phyloP scores from a whole-genome alignment of 352 stramenopile genomes.

The Phytophthora cryptogea region DNA sequence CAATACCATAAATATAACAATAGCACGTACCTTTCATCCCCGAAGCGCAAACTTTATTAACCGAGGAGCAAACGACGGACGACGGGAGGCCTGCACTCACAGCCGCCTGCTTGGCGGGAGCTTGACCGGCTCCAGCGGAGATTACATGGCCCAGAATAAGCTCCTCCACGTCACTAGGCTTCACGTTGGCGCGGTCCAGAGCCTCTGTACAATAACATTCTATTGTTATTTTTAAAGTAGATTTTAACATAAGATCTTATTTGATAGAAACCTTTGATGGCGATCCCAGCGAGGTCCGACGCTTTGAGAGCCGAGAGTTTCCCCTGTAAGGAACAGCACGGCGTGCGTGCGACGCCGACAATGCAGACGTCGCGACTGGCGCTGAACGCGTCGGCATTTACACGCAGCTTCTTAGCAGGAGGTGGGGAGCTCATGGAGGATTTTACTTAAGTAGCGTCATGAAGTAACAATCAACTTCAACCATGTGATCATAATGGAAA shows the following conservation, averaged over 20 bases:
- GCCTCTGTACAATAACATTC: conserved; percentile 33
- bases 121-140: conserved; percentile 93
- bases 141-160: conserved; percentile 96
- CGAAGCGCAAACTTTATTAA: conserved; percentile 98
- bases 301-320: conserved; percentile 83
- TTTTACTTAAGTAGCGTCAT: conserved; percentile 8
- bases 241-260: not conserved
- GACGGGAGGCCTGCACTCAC: conserved; percentile 70
- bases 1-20: not conserved
- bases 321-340: conserved; percentile 93
- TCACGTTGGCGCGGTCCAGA: conserved; percentile 52
- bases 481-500: no score
- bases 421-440: conserved; percentile 24
- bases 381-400: conserved; percentile 3
- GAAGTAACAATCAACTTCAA: conserved; percentile 1
- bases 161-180: conserved; percentile 85
- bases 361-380: conserved; percentile 87
- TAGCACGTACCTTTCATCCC: conserved; percentile 81
- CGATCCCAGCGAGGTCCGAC: conserved; percentile 88
- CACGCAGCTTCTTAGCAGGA: conserved; percentile 24
- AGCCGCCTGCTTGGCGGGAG: conserved; percentile 92
- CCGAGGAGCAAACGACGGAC: conserved; percentile 91
- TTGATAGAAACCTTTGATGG: conserved; percentile 69
- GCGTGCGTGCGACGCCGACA: conserved; percentile 93
- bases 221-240: conserved; percentile 2